Evolutionary conservation across 805 yeast genomes (phyloP).

Genomic region (Candida oleophila): DNA sequence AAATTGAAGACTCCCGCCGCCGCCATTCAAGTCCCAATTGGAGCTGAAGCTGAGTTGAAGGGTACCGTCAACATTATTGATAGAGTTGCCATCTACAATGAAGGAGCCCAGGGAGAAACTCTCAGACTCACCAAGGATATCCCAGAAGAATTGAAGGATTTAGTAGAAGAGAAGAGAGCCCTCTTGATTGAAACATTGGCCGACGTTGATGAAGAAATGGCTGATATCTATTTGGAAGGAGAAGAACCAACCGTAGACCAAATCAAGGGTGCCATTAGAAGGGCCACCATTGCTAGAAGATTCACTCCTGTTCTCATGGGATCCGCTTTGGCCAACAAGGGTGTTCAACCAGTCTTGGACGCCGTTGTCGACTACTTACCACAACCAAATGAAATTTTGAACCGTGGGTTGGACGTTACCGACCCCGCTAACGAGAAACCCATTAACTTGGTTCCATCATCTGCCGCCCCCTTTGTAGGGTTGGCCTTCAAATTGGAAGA

Average conservation of each 20-base stretch:
- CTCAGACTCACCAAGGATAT: slow-evolving; percentile 58
- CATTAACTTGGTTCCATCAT: slow-evolving; percentile 71
- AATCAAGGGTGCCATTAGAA: slow-evolving; percentile 85
- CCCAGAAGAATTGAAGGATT: slow-evolving; percentile 75
- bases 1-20: slow-evolving; percentile 95
- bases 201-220: slow-evolving; percentile 96
- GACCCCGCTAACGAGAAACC: slow-evolving; percentile 58
- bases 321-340: slow-evolving; percentile 94
- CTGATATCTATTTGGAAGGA: slow-evolving; percentile 89
- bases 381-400: slow-evolving; percentile 88
- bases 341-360: slow-evolving; percentile 92
- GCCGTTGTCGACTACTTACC: slow-evolving; percentile 96
- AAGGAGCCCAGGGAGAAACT: slow-evolving; percentile 86
- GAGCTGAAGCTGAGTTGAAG: slow-evolving; percentile 77
- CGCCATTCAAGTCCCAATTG: slow-evolving; percentile 97
- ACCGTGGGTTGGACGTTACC: slow-evolving; percentile 80
- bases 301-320: slow-evolving; percentile 99
- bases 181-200: slow-evolving; percentile 90
- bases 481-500: slow-evolving; percentile 99
- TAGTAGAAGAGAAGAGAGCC: slow-evolving; percentile 89
- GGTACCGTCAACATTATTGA: slow-evolving; percentile 94
- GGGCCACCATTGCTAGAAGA: slow-evolving; percentile 91
- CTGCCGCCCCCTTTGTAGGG: slow-evolving; percentile 82
- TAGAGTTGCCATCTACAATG: slow-evolving; percentile 83
- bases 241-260: slow-evolving; percentile 81